Evolutionary conservation across 768 basidiomycete genomes (phyloP), one percentile per base, ranked within the genome.

Genomic region (Kwoniella botswanensis): DNA sequence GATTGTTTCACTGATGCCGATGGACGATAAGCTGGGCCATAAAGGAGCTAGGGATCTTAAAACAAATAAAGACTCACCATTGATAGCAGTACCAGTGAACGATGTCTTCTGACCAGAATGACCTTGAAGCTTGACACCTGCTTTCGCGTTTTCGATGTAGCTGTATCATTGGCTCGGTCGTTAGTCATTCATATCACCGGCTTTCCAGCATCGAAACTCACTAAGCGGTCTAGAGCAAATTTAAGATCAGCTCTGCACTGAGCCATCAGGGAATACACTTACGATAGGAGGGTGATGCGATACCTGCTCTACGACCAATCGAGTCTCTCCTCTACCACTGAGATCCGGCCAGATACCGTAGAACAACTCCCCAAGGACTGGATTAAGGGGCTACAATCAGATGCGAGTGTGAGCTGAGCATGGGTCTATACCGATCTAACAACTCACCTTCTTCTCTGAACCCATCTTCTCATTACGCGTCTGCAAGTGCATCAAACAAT

Each of bases 71-170:
- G 12, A 72, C 80, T 54, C 24, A 84, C 84, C 85, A 70, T 85
- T 82, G 77, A 88, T 87, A 55, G 84, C 80, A 9, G 86, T 84
- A 13, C 91, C 88, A 67, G 90, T 92, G 86, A 98, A 98, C 67
- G 88, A 90, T 18, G 96, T 98, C 88, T 97, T 96, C 85, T 98
- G 95, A 9, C 93, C 96, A 77, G 89, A 93, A 82, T 95, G 93
- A 15, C 96, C 96, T 41, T 88, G 88, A 63, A 95, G 87, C 59
- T 88, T 84, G 65, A 98, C 81, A 1, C 92, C 91, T 79, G 93
- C 93, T 35, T 86, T 77, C 63, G 88, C 84, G 86, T 98, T 98
- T 85, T 90, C 88, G 75, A 98, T 93, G 82, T 89, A 87, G 84
- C 94, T 96, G 24, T 90, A 43, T 35, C 21, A 12, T n/a, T 21